Evolutionary conservation across 192 early-diverging fungal genomes (phyloP), one percentile per base, ranked within the genome.

Genomic region (Backusella morwellensis): DNA sequence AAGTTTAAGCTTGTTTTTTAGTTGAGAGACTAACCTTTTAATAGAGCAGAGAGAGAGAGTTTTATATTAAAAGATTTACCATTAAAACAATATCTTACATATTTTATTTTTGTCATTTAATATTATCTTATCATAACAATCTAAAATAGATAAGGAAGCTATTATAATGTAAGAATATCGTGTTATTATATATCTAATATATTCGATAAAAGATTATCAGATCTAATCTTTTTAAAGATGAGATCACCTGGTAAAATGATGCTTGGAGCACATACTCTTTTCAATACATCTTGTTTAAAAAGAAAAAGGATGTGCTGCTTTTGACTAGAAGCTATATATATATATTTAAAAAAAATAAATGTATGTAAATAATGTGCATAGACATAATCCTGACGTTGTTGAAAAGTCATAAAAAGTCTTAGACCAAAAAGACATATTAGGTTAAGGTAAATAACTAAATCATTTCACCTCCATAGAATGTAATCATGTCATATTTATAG

Each of bases 171-270:
- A 32, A 32, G 32, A 32, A 32, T 32, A 32, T 32, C 32, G 32
- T 40, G 38, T 12, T 40, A 7, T 9, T 40, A 40, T 40, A 11
- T 2, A 8, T 40, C 38, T 40, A 40, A 40, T 54, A 54, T 54
- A 54, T 54, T 54, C 50, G 50, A 56, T 56, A 56, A 56, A 56
- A 26, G 54, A 56, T 56, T 12, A 56, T 56, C 54, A 56, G 21
- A 56, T 56, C 54, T 56, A 56, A 56, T 56, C 54, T 56, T 21
- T 56, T 56, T 56, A 56, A 56, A 54, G 54, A 56, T 56, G n/a
- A 9, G 23, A 56, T 56, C 54, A 56, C n/a, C 54, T 56, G 54
- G 21, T 21, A 56, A 56, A 56, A n/a, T 21, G 54, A 56, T n/a
- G 8, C 3, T 21, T n/a, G 54, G 23, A 56, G n/a, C 21, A 56